phyloP scores from a whole-genome alignment of 352 stramenopile genomes.

The Globisporangium ultimum region DNA sequence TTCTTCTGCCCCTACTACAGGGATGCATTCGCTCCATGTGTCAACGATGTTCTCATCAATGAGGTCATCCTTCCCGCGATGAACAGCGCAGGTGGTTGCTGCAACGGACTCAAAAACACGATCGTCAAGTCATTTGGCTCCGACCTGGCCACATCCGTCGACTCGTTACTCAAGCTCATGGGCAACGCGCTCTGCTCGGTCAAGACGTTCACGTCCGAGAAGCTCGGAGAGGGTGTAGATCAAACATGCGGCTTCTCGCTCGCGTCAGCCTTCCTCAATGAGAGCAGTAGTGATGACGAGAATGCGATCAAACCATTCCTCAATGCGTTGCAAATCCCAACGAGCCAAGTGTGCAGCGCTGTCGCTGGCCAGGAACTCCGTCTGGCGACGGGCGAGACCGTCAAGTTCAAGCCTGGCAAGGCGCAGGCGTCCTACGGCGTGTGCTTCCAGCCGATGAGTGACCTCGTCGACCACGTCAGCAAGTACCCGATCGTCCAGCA shows the following conservation, averaged over 20 bases:
- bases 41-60: slow-evolving; percentile 8
- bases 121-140: slow-evolving; percentile 4
- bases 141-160: slow-evolving; percentile 2
- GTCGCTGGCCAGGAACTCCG: slow-evolving; percentile 3
- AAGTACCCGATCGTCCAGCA: not conserved
- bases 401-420: not conserved
- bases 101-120: slow-evolving; percentile 3
- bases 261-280: not conserved
- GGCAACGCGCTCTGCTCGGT: slow-evolving; percentile 10
- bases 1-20: slow-evolving; percentile 6
- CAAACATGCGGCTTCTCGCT: slow-evolving; percentile 8
- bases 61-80: slow-evolving; percentile 6
- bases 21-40: slow-evolving; percentile 6
- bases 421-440: not conserved
- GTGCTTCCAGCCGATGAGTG: slow-evolving; percentile 9
- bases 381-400: slow-evolving; percentile 1
- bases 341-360: slow-evolving; percentile 6
- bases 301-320: not conserved
- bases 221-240: not conserved
- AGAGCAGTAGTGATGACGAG: not conserved
- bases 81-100: not conserved
- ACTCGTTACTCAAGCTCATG: slow-evolving; percentile 6
- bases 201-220: slow-evolving; percentile 2
- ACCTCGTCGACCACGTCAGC: slow-evolving; percentile 14
- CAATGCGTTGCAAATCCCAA: slow-evolving; percentile 10